Percentiles rank a stretch among this genome's conserved stretches.
Conservation (phyloP, 306 rosid species). For the Hippophae tibetana region DNA sequence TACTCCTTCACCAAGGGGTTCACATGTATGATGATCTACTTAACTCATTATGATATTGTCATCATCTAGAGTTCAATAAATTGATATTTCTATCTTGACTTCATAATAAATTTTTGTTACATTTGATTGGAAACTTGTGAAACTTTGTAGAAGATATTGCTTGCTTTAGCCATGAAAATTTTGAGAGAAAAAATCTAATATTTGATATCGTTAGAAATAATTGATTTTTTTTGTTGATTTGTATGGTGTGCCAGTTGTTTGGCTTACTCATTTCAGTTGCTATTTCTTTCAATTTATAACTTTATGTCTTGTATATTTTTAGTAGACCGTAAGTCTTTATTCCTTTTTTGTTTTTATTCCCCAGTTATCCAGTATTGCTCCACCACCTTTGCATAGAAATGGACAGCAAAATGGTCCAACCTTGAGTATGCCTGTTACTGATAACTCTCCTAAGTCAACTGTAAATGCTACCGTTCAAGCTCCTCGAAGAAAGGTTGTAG, state of each 20-base stretch:
- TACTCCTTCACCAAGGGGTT: conserved; percentile 81
- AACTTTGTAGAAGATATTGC: too few species aligned
- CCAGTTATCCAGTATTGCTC: conserved; percentile 80
- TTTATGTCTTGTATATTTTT: not conserved
- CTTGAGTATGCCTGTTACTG: conserved; percentile 42
- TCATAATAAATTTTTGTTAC: too few species aligned
- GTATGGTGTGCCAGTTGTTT: too few species aligned
- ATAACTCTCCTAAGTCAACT: conserved; percentile 71
- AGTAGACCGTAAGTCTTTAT: not conserved
- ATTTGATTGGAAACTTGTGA: too few species aligned
- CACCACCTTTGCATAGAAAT: conserved; percentile 83
- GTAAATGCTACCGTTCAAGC: conserved; percentile 83
- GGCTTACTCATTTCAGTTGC: too few species aligned
- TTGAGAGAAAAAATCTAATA: too few species aligned
- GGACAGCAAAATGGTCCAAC: conserved; percentile 61
- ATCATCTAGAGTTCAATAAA: too few species aligned
- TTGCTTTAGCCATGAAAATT: too few species aligned
- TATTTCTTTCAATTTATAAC: too few species aligned
- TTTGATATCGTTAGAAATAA: too few species aligned
- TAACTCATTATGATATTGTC: not conserved
- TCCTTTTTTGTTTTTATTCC: conserved; percentile 26
- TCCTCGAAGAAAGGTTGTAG: conserved; percentile 88
- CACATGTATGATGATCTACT: conserved; percentile 44
- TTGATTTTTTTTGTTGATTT: too few species aligned
- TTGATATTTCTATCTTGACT: too few species aligned